Evolutionary conservation across 2,329 filamentous ascomycete genomes (phyloP).

Genomic region (Ophiostoma sp.): DNA sequence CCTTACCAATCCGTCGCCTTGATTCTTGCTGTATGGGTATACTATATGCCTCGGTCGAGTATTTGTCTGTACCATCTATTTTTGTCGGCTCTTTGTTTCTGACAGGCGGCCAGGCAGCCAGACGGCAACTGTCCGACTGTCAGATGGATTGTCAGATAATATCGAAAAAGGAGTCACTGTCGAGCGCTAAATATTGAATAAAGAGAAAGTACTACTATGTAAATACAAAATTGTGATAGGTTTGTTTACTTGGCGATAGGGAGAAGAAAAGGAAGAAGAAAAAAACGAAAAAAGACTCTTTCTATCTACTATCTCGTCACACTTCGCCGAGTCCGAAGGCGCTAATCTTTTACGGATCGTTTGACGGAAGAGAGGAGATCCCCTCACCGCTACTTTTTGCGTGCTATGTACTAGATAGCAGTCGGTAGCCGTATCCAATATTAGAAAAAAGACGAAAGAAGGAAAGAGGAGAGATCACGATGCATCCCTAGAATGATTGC

Average conservation of each 20-base stretch:
- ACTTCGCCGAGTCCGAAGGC: conserved; percentile 13
- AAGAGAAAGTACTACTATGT: neutral
- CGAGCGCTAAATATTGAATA: neutral
- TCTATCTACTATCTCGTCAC: neutral
- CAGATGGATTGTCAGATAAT: neutral
- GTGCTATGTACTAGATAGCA: neutral
- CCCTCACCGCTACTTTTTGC: conserved; percentile 11
- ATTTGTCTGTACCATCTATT: neutral
- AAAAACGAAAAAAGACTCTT: no score
- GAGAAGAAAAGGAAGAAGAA: neutral
- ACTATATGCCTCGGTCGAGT: neutral
- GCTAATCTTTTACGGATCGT: neutral
- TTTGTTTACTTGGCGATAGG: conserved; percentile 3
- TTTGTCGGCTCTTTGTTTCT: neutral
- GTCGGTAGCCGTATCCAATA: neutral
- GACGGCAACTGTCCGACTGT: neutral
- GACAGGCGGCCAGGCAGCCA: neutral
- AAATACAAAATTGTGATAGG: neutral
- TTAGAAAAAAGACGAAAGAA: neutral
- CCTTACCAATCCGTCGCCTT: neutral
- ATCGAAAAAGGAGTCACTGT: neutral
- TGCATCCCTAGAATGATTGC: neutral
- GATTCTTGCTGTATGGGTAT: neutral
- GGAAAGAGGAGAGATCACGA: neutral
- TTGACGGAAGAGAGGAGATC: neutral